Evolutionary conservation across 345 rosid species (phyloP), one percentile per base, ranked within the genome.

Genomic region (Euphorbia lathyris): DNA sequence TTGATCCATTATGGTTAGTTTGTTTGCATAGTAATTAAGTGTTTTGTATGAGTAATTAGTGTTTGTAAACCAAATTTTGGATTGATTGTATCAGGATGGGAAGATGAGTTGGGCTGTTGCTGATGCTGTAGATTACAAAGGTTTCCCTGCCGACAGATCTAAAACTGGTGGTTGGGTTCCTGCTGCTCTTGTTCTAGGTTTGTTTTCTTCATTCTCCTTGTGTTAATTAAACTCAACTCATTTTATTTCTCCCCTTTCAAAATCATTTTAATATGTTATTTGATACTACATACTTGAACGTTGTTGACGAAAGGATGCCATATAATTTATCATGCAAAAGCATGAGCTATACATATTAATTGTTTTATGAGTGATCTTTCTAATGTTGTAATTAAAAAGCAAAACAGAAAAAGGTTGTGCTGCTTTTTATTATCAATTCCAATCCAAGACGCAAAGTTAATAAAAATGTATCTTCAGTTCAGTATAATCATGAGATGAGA

Each of bases 111-210:
- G 82, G 87, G 64, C 78, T 7, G 82, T 83, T 63, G 76, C 77
- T 8, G 90, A 88, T 77, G 87, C 88, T 7, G 77, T 86, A 47
- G 86, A 86, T 72, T 72, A 80, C 77, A 68, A 74, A 69, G 90
- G 86, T 50, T 80, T 71, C 36, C 88, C 88, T 8, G 88, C 88
- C 10, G 87, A 88, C 69, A 77, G 71, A 69, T 63, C 87, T n/a
- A 88, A 81, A 74, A 88, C 93, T 20, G 90, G 93, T 38, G 90
- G 90, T 65, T 88, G 93, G 93, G 71, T 80, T 34, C 85, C 88
- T 2, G 93, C 90, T 48, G 85, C 88, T 9, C 87, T 88, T 48
- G 70, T 83, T 72, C 82, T 88, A 47, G 93, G 93, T 88, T 36
- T 65, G 78, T 58, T 62, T 19, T 64, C 57, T 43, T 27, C 34